These are phyloP conservation scores for Yamadazyma kanchanaburiensis DNA, from an alignment of 1,139 yeast species.

Conservation along the genomic window DNA sequence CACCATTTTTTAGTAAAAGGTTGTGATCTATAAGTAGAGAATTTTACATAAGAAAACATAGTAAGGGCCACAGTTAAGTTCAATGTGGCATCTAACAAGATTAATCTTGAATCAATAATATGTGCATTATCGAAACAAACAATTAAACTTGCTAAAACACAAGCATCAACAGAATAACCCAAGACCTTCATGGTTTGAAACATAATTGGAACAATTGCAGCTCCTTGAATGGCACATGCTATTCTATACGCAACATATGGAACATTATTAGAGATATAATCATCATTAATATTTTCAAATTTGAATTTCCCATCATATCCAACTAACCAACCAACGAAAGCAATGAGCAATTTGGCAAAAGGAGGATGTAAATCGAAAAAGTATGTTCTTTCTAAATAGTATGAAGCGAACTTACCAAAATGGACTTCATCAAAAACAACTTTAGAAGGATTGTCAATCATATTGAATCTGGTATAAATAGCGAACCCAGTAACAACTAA, in stretches of 20 bases:
- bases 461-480: constrained; percentile 65
- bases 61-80: constrained; percentile 79
- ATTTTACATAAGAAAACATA: constrained; percentile 72
- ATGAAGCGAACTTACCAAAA: constrained; percentile 93
- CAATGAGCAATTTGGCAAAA: constrained; percentile 89
- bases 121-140: constrained; percentile 91
- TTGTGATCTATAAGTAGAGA: constrained; percentile 63
- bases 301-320: constrained; percentile 91
- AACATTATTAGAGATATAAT: constrained; percentile 69
- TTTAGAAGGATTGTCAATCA: constrained; percentile 69
- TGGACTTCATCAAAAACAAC: constrained; percentile 99
- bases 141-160: constrained; percentile 74
- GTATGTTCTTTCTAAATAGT: constrained; percentile 76
- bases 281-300: constrained; percentile 87
- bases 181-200: constrained; percentile 81
- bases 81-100: constrained; percentile 86
- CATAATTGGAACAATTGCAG: constrained; percentile 77
- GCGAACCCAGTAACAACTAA: constrained; percentile 61
- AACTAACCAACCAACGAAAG: constrained; percentile 81
- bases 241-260: constrained; percentile 89
- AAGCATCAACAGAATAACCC: constrained; percentile 75
- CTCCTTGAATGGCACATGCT: constrained; percentile 78
- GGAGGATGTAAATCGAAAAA: constrained; percentile 98
- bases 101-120: constrained; percentile 84
- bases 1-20: constrained; percentile 81